Percentiles rank a stretch among this genome's conserved stretches.
Evolutionary conservation across 768 basidiomycete genomes (phyloP).

Genomic region (Leccinum truebloodii): DNA sequence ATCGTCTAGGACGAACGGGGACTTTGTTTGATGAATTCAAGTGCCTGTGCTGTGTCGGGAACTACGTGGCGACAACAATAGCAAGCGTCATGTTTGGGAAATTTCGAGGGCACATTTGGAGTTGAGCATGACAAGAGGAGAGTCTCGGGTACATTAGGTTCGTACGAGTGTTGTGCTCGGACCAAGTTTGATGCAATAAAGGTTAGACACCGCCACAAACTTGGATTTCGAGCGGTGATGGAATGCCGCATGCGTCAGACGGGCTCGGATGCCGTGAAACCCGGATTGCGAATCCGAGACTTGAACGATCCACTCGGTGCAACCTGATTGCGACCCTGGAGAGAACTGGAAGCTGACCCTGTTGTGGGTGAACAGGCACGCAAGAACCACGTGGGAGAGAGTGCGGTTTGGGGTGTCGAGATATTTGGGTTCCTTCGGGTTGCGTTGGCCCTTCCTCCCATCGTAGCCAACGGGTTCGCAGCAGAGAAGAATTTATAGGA

Average conservation of each 20-base stretch:
- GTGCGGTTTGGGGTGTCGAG: constrained; percentile 20
- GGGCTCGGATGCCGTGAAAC: constrained; percentile 4
- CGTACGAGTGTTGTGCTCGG: background rate
- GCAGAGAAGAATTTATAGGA: constrained; percentile 13
- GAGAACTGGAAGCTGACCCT: constrained; percentile 12
- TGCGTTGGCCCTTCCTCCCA: constrained; percentile 18
- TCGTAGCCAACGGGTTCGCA: constrained; percentile 11
- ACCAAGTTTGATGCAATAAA: background rate
- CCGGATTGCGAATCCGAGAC: constrained; percentile 17
- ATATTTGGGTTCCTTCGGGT: constrained; percentile 13
- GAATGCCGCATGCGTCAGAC: background rate
- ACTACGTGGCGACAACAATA: constrained; percentile 9
- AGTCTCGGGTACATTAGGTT: constrained; percentile 18
- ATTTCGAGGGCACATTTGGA: background rate
- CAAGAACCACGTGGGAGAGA: constrained; percentile 27
- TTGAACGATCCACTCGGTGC: constrained; percentile 6
- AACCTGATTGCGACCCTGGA: constrained; percentile 19
- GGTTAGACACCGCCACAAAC: constrained; percentile 13
- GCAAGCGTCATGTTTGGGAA: constrained; percentile 6
- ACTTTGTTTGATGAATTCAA: background rate
- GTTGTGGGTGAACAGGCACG: constrained; percentile 23
- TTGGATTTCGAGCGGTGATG: background rate
- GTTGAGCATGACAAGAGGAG: constrained; percentile 16
- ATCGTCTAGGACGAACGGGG: constrained; percentile 3
- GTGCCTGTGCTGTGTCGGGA: constrained; percentile 6